Conservation (phyloP, 2,329 filamentous ascomycete species). For the Apiospora arundinis region DNA sequence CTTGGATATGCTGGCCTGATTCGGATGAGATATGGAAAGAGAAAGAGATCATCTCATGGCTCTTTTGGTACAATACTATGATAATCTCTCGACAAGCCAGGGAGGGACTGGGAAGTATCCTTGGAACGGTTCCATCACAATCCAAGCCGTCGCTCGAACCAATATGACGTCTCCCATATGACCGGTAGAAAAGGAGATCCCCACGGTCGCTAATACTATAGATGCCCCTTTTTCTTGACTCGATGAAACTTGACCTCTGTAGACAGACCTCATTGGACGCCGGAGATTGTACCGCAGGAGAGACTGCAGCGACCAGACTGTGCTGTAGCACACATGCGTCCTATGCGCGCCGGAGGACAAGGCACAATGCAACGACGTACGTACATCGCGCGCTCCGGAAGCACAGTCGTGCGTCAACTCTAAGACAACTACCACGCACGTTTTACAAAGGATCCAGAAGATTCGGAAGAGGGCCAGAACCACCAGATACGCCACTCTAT, state of each 20-base stretch:
- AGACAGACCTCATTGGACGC: not conserved
- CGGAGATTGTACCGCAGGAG: slow-evolving; percentile 3
- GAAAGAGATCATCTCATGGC: not conserved
- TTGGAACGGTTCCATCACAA: not conserved
- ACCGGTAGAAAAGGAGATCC: not conserved
- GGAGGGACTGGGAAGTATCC: not conserved
- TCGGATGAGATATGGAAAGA: not conserved
- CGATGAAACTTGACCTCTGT: not conserved
- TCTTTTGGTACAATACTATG: not conserved
- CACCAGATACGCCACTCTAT: not conserved
- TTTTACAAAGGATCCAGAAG: not conserved
- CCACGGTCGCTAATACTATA: not conserved
- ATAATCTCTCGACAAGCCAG: not conserved
- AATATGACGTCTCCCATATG: not conserved
- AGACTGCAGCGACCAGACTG: not conserved
- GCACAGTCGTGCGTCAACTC: not conserved
- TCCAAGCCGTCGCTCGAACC: not conserved
- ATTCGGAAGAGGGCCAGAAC: not conserved
- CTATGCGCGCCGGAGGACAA: not conserved
- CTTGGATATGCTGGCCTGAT: not conserved
- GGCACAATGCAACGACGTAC: slow-evolving; percentile 1
- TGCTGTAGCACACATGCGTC: not conserved
- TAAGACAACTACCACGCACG: slow-evolving; percentile 3
- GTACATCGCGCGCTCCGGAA: not conserved
- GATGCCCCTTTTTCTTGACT: not conserved